A percentile compares a stretch with the other conserved stretches of the same genome.
Evolutionary conservation across 2,329 filamentous ascomycete genomes (phyloP).

Genomic region (Teratosphaeria destructans): DNA sequence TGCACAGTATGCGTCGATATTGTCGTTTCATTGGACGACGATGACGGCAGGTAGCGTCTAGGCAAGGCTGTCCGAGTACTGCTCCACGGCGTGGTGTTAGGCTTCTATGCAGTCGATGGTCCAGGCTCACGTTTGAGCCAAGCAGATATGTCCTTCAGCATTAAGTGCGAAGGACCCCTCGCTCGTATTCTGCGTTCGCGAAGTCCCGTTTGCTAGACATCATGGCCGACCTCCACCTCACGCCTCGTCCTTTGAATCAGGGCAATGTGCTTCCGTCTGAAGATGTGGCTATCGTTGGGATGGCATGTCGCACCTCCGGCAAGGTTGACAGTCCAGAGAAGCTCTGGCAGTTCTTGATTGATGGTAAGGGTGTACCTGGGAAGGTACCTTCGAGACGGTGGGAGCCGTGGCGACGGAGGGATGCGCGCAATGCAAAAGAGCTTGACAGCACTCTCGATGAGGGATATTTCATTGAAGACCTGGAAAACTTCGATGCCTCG

Average conservation of each 20-base stretch:
- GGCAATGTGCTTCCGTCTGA: not conserved
- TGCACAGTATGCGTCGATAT: not conserved
- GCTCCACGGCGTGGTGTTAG: not conserved
- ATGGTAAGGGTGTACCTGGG: not conserved
- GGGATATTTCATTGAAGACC: not conserved
- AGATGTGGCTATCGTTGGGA: not conserved
- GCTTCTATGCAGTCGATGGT: not conserved
- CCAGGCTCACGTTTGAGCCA: not conserved
- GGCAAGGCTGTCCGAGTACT: not conserved
- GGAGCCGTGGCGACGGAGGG: not conserved
- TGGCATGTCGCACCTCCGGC: not conserved
- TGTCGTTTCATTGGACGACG: not conserved
- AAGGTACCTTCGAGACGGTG: not conserved
- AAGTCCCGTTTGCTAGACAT: not conserved
- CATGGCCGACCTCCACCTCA: not conserved
- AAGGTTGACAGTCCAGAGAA: not conserved
- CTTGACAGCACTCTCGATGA: not conserved
- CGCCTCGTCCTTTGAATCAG: not conserved
- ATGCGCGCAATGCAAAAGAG: not conserved
- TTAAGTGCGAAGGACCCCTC: not conserved
- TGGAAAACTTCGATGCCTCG: not conserved
- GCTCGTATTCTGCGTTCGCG: not conserved
- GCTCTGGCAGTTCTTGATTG: not conserved
- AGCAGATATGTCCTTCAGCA: not conserved
- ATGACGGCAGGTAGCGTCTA: not conserved